phyloP scores from a whole-genome alignment of 2,329 filamentous ascomycete species.

The Fusarium coffeatum region DNA sequence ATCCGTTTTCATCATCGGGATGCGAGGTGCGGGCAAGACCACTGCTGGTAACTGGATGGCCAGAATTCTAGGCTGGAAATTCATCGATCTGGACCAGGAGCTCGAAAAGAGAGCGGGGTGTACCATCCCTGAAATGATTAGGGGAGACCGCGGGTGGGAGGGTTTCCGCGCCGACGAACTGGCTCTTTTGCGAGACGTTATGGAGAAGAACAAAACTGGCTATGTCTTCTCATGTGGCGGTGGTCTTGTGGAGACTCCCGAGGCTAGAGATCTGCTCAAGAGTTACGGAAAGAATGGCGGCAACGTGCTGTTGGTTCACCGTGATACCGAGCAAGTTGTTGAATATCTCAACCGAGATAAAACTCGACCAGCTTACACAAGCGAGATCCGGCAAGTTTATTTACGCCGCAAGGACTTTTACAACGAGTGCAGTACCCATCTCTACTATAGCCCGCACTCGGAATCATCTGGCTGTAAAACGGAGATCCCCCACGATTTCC shows the following conservation, averaged over 20 bases:
- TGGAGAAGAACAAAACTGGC: slow-evolving; percentile 78
- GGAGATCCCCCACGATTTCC: slow-evolving; percentile 52
- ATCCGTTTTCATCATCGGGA: slow-evolving; percentile 94
- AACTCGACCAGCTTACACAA: slow-evolving; percentile 89
- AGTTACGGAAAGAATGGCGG: slow-evolving; percentile 81
- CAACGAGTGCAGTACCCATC: slow-evolving; percentile 90
- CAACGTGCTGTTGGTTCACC: slow-evolving; percentile 86
- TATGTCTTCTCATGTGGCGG: slow-evolving; percentile 94
- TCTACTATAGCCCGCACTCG: slow-evolving; percentile 84
- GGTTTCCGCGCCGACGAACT: slow-evolving; percentile 86
- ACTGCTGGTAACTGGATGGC: slow-evolving; percentile 91
- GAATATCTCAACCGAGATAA: slow-evolving; percentile 90
- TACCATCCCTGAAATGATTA: slow-evolving; percentile 88
- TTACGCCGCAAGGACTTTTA: slow-evolving; percentile 90
- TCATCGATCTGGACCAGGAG: slow-evolving; percentile 89
- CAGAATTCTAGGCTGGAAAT: slow-evolving; percentile 77
- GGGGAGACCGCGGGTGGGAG: slow-evolving; percentile 79
- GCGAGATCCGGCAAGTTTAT: slow-evolving; percentile 93
- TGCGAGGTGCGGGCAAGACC: slow-evolving; percentile 97
- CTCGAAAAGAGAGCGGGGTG: slow-evolving; percentile 79
- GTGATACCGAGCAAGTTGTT: slow-evolving; percentile 88
- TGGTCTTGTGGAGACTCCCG: slow-evolving; percentile 87
- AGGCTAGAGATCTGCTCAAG: slow-evolving; percentile 79
- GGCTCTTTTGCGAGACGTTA: slow-evolving; percentile 75
- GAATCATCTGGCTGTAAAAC: slow-evolving; percentile 43